Base-by-base conservation (phyloP, 192 early-diverging fungal species). In the Coemansia sp. region DNA sequence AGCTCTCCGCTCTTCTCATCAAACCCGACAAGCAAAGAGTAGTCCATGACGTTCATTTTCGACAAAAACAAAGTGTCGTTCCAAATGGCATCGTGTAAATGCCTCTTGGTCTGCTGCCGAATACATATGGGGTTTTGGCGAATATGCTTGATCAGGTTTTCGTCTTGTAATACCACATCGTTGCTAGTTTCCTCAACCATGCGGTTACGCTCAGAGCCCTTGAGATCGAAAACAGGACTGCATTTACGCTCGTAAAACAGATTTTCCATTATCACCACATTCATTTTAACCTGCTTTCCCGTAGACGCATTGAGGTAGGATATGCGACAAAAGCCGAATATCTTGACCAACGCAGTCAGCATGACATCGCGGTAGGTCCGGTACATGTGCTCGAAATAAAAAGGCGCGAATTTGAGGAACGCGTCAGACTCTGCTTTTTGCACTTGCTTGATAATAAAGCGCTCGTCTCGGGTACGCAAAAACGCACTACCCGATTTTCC, bases 11-110 rank as follows among this genome's bases (percentile, higher is more conserved):
- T 78, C 7, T 85, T 79, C 33, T 87, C 89, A 42, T 96, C 92
- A 48, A 99, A 89, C 3, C 94, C 96, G 9, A 99, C 91, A 24
- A 99, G 60, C 25, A 99, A 73, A 8, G 92, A 95, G 58, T 99
- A 99, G 70, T 99, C 96, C 94, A 99, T 96, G 9, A 99, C 91
- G 55, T 95, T 92, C 58, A 90, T 81, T 56, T 85, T 85, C n/a
- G 87, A 86, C 46, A 99, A 67, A 58, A 99, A 99, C 20, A 92
- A 72, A 8, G 94, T 94, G 64, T 99, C 97, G 52, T 99, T 96
- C 58, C 81, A 87, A 1, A 99, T 77, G 7, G 94, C 93, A 9
- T 83, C 85, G 27, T 82, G 79, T 14, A 99, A 67, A 34, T 94
- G 78, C 23, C 84, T 76, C 57, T 97, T 96, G 8, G 93, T 85